A percentile compares a stretch with the other conserved stretches of the same genome.
Evolutionary conservation across 208 protist species (phyloP).

Genomic region (Trypanosoma boissoni): DNA sequence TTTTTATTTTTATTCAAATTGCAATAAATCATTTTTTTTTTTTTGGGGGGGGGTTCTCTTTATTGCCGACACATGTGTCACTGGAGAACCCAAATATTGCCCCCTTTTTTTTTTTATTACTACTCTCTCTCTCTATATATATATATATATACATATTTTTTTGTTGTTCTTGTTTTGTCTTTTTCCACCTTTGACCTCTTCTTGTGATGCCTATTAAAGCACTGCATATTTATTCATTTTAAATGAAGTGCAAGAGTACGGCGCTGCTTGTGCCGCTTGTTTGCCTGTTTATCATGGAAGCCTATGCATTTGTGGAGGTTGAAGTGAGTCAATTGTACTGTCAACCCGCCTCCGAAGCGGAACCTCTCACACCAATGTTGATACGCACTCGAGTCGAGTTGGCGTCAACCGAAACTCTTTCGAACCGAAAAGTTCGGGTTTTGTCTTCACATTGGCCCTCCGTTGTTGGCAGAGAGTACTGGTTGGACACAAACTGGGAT

Average conservation of each 20-base stretch:
- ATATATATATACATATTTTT: no score
- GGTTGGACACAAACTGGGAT: constrained; percentile 16
- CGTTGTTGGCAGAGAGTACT: constrained; percentile 9
- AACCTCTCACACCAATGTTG: not conserved
- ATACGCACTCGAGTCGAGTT: not conserved
- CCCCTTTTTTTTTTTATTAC: no score
- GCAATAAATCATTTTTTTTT: not conserved
- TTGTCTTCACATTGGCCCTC: constrained; percentile 6
- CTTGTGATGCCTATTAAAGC: no score
- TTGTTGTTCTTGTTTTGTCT: no score
- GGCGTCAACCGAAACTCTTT: not conserved
- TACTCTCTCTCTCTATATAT: no score
- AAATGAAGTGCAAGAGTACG: no score
- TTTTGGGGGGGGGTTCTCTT: not conserved
- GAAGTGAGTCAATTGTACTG: constrained; percentile 4
- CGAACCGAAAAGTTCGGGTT: constrained; percentile 2
- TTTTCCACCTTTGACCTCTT: no score
- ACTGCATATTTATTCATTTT: no score
- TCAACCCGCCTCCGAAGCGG: constrained; percentile 4
- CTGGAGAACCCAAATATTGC: no score
- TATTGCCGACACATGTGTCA: no score
- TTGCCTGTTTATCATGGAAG: not conserved
- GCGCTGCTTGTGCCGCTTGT: not conserved
- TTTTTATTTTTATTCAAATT: not conserved
- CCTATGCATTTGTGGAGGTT: not conserved